phyloP scores from a whole-genome alignment of 176 grass and related monocot species.

The Avena sativa region DNA sequence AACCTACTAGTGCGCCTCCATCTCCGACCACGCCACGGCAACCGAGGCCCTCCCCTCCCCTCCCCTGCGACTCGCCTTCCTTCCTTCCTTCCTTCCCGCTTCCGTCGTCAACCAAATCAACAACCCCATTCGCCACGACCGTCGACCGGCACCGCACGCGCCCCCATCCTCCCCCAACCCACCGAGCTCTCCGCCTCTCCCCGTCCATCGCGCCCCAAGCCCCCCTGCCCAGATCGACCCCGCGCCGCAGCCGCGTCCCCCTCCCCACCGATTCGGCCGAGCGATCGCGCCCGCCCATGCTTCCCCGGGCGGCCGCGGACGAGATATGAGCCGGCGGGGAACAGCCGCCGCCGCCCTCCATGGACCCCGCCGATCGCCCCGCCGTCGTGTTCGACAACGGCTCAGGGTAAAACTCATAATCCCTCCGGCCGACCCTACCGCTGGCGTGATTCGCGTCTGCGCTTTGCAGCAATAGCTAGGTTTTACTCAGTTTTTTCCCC shows the following conservation, averaged over 20 bases:
- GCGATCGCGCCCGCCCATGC: constrained; percentile 43
- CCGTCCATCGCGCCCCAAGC: not conserved
- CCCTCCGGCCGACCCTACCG: not conserved
- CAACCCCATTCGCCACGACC: not conserved
- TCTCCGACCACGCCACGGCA: constrained; percentile 3
- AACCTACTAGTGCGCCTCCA: constrained; percentile 23
- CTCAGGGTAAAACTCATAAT: constrained; percentile 57
- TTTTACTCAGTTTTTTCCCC: not conserved
- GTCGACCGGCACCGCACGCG: not conserved
- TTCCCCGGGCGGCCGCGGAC: constrained; percentile 22
- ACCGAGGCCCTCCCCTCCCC: not conserved
- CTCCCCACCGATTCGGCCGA: not conserved
- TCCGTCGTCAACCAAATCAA: constrained; percentile 52
- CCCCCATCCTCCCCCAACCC: constrained; percentile 29
- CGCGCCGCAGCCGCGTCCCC: not conserved
- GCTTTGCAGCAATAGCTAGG: not conserved
- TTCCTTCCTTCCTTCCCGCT: constrained; percentile 38
- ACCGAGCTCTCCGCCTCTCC: not conserved
- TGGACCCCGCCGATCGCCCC: constrained; percentile 82
- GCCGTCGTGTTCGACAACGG: constrained; percentile 99
- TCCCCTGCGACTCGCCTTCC: not conserved
- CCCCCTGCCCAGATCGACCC: not conserved
- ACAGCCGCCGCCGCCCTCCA: constrained; percentile 27
- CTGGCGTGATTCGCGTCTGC: not conserved
- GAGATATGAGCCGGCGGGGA: constrained; percentile 41